phyloP scores from a whole-genome alignment of 306 rosid species.

The Lupinus albus region DNA sequence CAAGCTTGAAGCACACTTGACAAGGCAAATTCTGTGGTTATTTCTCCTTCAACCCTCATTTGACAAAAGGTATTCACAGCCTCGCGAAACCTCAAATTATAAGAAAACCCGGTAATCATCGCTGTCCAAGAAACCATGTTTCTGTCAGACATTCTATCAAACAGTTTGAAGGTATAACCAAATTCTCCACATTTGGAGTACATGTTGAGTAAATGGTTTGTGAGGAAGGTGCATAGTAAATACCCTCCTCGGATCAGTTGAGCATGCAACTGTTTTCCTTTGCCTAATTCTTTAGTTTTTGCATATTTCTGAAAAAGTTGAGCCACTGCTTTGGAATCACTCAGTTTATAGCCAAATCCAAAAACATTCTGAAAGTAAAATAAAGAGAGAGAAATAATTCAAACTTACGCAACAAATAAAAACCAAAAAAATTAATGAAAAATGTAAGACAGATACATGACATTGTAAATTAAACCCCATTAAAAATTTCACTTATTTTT shows the following conservation, averaged over 20 bases:
- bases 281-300: conserved; percentile 48
- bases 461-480: too few species aligned
- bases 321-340: conserved; percentile 41
- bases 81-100: conserved; percentile 47
- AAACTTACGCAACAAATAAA: too few species aligned
- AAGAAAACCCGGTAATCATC: conserved; percentile 59
- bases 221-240: conserved; percentile 48
- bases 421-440: background rate
- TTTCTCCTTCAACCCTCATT: conserved; percentile 48
- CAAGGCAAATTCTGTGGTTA: conserved; percentile 52
- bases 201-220: conserved; percentile 56
- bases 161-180: conserved; percentile 48
- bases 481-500: too few species aligned
- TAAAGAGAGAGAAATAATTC: background rate
- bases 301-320: conserved; percentile 52
- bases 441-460: background rate
- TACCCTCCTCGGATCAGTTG: conserved; percentile 46
- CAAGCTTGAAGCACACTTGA: conserved; percentile 56
- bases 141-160: conserved; percentile 56
- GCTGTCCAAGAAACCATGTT: conserved; percentile 65
- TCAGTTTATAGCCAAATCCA: conserved; percentile 33
- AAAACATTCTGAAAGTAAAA: conserved; percentile 6
- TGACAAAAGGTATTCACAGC: conserved; percentile 46
- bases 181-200: conserved; percentile 55
- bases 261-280: conserved; percentile 64